Conservation (phyloP, 768 basidiomycete species). For the Udeniomyces megalosporus region DNA sequence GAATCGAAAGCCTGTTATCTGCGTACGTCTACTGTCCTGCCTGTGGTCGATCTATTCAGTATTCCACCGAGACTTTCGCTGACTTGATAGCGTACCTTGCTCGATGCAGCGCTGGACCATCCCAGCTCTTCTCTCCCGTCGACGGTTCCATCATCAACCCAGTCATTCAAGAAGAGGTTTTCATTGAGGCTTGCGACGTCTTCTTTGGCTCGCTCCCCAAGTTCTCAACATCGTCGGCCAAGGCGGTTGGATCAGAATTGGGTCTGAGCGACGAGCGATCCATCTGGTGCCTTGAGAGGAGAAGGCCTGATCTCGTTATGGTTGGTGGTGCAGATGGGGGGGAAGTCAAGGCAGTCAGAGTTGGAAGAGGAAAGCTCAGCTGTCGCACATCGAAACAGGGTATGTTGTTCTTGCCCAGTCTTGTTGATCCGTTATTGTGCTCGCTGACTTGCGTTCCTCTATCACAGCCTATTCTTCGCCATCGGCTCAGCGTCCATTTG, state of each 20-base stretch:
- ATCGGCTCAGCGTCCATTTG: conserved; percentile 43
- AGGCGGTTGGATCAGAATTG: conserved; percentile 4
- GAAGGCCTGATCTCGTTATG: conserved; percentile 5
- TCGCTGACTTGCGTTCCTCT: conserved; percentile 7
- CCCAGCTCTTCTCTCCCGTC: conserved; percentile 1
- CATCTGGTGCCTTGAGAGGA: conserved; percentile 5
- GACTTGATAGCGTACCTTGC: neutral
- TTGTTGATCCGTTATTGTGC: neutral
- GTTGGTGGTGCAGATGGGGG: conserved; percentile 12
- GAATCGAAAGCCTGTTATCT: conserved; percentile 41
- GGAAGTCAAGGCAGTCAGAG: conserved; percentile 36
- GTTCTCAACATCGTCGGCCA: neutral
- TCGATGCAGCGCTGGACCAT: conserved; percentile 2
- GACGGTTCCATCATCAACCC: conserved; percentile 42
- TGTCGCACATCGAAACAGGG: conserved; percentile 3
- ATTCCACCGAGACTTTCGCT: neutral
- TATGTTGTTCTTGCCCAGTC: neutral
- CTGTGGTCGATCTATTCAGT: too few relatives aligned
- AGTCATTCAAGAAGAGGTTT: conserved; percentile 68
- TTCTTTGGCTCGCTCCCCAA: conserved; percentile 53
- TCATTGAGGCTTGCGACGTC: conserved; percentile 71
- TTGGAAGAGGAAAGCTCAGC: conserved; percentile 36
- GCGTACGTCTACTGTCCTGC: too few relatives aligned
- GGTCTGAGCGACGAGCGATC: conserved; percentile 13
- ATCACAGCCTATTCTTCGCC: conserved; percentile 22